Evolutionary conservation across 208 protist genomes (phyloP).

Genomic region (Endotrypanum monterogeii): DNA sequence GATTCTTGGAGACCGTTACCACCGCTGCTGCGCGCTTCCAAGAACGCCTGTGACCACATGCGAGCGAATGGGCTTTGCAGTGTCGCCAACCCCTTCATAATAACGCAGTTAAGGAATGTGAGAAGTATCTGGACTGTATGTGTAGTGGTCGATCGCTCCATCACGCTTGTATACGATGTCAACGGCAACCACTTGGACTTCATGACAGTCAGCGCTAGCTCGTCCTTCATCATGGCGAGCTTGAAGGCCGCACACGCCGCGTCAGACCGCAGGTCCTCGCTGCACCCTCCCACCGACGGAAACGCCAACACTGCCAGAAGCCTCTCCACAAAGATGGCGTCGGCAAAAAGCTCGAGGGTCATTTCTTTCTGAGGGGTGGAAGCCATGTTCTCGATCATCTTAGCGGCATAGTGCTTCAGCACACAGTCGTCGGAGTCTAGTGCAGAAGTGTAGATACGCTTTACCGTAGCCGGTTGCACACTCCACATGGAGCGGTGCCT

Average conservation of each 20-base stretch:
- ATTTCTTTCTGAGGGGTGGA: slow-evolving; percentile 59
- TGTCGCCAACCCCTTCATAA: slow-evolving; percentile 61
- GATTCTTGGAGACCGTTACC: slow-evolving; percentile 13
- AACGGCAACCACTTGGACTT: slow-evolving; percentile 50
- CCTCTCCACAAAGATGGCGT: slow-evolving; percentile 47
- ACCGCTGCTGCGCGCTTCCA: slow-evolving; percentile 25
- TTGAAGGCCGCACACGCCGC: slow-evolving; percentile 82
- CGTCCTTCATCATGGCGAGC: slow-evolving; percentile 66
- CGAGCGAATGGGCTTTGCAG: slow-evolving; percentile 49
- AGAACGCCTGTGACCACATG: slow-evolving; percentile 34
- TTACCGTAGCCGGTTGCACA: slow-evolving; percentile 40
- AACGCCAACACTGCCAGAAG: slow-evolving; percentile 70
- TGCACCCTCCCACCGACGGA: slow-evolving; percentile 42
- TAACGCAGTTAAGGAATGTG: slow-evolving; percentile 70
- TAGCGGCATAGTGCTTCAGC: slow-evolving; percentile 88
- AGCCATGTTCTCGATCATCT: slow-evolving; percentile 91
- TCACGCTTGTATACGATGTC: slow-evolving; percentile 44
- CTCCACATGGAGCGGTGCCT: slow-evolving; percentile 64
- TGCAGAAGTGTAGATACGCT: slow-evolving; percentile 48
- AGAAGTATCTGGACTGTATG: slow-evolving; percentile 80
- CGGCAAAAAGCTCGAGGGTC: slow-evolving; percentile 56
- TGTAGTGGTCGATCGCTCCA: slow-evolving; percentile 41
- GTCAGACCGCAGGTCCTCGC: slow-evolving; percentile 82
- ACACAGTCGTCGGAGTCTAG: slow-evolving; percentile 77
- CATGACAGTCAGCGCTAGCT: slow-evolving; percentile 61